These are phyloP conservation scores for Athelia sp. DNA, from an alignment of 1,284 basidiomycete genomes.

Conservation along the genomic window DNA sequence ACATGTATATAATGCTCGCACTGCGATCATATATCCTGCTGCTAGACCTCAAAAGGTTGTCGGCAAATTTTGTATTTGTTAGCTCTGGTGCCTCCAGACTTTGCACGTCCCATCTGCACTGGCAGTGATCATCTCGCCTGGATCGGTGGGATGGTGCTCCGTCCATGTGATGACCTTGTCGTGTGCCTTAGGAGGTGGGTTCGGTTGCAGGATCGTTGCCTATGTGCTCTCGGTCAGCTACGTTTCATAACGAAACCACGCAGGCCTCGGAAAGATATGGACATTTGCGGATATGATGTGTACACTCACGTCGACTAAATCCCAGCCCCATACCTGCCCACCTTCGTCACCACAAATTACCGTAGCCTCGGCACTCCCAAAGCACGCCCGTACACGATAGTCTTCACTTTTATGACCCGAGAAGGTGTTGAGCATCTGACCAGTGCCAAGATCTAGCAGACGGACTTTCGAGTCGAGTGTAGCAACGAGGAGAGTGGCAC, in stretches of 20 bases:
- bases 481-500: slow-evolving; percentile 74
- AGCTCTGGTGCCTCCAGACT: slow-evolving; percentile 60
- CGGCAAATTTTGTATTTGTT: not conserved
- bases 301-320: slow-evolving; percentile 75
- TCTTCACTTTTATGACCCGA: slow-evolving; percentile 68
- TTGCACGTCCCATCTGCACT: slow-evolving; percentile 85
- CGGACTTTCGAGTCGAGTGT: slow-evolving; percentile 83
- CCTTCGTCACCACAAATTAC: slow-evolving; percentile 89
- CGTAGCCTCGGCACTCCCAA: slow-evolving; percentile 77
- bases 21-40: too few species aligned
- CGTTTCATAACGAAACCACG: too few species aligned
- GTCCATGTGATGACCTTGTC: slow-evolving; percentile 87
- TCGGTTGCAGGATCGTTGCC: slow-evolving; percentile 63
- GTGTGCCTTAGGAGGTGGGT: slow-evolving; percentile 71
- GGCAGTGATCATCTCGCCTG: slow-evolving; percentile 80
- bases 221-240: slow-evolving; percentile 22
- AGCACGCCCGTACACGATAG: slow-evolving; percentile 80
- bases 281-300: not conserved
- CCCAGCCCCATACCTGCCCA: slow-evolving; percentile 89
- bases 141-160: slow-evolving; percentile 80
- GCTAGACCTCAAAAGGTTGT: too few species aligned
- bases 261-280: slow-evolving; percentile 4
- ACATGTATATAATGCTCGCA: too few species aligned
- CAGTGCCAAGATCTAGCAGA: slow-evolving; percentile 81
- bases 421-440: slow-evolving; percentile 85